Evolutionary conservation across 345 rosid genomes (phyloP).

Genomic region (Gossypium raimondii): DNA sequence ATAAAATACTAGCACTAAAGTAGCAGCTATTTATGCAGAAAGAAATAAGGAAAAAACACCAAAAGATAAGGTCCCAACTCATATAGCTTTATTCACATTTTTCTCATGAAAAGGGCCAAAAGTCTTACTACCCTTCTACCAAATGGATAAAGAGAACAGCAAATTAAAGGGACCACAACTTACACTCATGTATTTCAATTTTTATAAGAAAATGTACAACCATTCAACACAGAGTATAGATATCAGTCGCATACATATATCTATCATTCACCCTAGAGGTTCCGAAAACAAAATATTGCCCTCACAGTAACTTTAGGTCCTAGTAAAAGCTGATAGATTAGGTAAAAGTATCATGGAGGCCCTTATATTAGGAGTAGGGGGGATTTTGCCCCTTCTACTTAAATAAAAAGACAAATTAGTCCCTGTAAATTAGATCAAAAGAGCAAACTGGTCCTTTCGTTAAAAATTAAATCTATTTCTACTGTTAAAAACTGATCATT

Average conservation of each 20-base stretch:
- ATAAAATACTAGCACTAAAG: not conserved
- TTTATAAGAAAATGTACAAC: not conserved
- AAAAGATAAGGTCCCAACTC: slow-evolving; percentile 11
- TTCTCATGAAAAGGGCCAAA: not conserved
- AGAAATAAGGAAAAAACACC: not conserved
- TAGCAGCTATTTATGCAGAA: not conserved
- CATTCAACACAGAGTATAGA: not conserved
- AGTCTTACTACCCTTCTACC: not conserved
- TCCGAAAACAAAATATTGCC: not conserved
- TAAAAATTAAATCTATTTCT: no score
- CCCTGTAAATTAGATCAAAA: no score
- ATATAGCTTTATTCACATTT: not conserved
- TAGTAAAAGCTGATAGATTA: not conserved
- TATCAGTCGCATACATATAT: not conserved
- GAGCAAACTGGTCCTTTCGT: no score
- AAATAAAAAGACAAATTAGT: no score
- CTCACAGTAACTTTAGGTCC: not conserved
- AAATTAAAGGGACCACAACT: slow-evolving; percentile 8
- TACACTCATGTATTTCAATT: not conserved
- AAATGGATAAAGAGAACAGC: not conserved
- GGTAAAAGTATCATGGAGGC: no score
- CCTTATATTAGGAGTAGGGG: no score
- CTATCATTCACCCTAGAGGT: not conserved
- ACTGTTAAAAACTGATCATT: no score
- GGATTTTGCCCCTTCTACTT: no score